Conservation (phyloP, 345 rosid genomes). For the Luvunga scandens region DNA sequence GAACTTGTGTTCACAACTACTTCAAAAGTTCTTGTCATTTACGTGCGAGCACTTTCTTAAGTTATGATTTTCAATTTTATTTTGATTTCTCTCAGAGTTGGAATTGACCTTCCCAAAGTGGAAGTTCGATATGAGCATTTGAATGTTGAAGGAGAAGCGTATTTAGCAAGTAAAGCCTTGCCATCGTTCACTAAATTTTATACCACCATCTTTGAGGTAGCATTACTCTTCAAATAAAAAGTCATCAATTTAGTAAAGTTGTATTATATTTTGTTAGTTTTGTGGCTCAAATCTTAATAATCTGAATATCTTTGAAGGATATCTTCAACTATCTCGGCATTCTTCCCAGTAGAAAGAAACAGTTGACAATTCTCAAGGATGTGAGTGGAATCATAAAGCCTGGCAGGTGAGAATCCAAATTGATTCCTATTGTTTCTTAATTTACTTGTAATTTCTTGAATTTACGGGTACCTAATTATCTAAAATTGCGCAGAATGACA, state of each 20-base stretch:
- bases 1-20: too few species aligned
- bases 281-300: neutral
- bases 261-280: neutral
- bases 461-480: neutral
- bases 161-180: conserved; percentile 64
- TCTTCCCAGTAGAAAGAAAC: conserved; percentile 48
- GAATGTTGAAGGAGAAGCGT: conserved; percentile 53
- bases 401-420: conserved; percentile 35
- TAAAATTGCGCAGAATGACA: conserved; percentile 42
- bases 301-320: conserved; percentile 19
- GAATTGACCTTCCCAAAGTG: conserved; percentile 45
- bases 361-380: conserved; percentile 54
- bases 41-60: neutral
- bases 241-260: neutral
- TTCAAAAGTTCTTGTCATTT: too few species aligned
- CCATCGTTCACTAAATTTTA: conserved; percentile 57
- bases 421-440: neutral
- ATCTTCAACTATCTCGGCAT: conserved; percentile 27
- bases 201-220: conserved; percentile 53
- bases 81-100: conserved; percentile 34
- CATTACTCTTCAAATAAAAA: neutral
- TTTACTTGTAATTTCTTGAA: neutral
- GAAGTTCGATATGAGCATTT: conserved; percentile 58
- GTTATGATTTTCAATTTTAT: neutral
- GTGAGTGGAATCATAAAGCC: conserved; percentile 73